phyloP scores from a whole-genome alignment of 75 land plant species.

The Sequoia sempervirens region DNA sequence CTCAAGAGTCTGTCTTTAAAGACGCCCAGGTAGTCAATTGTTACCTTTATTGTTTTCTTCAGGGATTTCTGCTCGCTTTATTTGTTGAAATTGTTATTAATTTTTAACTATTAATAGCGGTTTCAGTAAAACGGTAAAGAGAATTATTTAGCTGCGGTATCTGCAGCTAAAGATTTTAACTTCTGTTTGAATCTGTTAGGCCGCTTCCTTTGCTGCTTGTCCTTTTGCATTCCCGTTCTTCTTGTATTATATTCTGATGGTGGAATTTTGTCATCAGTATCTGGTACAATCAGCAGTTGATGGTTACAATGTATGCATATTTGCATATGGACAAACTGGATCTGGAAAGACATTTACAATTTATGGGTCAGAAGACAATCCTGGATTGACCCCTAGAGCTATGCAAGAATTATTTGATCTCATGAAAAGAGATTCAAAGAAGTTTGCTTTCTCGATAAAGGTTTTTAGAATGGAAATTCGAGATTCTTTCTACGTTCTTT shows the following conservation, averaged over 20 bases:
- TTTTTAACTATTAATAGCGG: not conserved
- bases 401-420: conserved; percentile 22
- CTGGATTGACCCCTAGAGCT: conserved; percentile 32
- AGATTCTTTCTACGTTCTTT: not conserved
- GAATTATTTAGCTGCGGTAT: conserved; percentile 5
- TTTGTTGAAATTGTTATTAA: not conserved
- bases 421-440: conserved; percentile 21
- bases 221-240: not conserved
- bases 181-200: conserved; percentile 21
- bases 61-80: not conserved
- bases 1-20: conserved; percentile 33
- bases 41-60: not conserved
- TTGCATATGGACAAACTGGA: conserved; percentile 81
- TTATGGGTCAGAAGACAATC: conserved; percentile 27
- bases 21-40: conserved; percentile 31
- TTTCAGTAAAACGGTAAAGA: not conserved
- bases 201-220: not conserved
- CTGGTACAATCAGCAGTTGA: conserved; percentile 63
- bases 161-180: conserved; percentile 22
- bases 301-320: conserved; percentile 69
- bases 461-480: conserved; percentile 8
- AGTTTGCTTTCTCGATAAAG: conserved; percentile 24
- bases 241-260: conserved; percentile 1
- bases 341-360: conserved; percentile 78
- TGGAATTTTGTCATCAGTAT: conserved; percentile 29